Evolutionary conservation across 1,139 yeast species (phyloP), one percentile per base, ranked within the genome.

Genomic region (Debaryomycetaceae sp.): DNA sequence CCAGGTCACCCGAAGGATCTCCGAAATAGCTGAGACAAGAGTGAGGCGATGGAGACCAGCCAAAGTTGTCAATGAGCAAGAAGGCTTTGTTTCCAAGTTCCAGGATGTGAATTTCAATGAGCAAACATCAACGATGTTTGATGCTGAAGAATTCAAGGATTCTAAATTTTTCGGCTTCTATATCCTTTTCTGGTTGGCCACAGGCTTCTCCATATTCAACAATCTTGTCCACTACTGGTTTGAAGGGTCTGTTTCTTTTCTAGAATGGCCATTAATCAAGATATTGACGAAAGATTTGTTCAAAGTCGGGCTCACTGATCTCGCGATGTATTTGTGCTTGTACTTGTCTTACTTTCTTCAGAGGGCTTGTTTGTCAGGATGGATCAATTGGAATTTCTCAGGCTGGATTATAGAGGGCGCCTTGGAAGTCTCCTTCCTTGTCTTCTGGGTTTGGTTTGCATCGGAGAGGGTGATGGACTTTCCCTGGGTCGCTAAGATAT

Each of bases 401-500:
- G 97, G 96, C 1, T 79, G 86, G 81, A 52, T 70, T 5, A 43
- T 86, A 1, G 86, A 84, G 55, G 70, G 78, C 6, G 40, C 75
- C 0, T 86, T 76, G 60, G 91, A 86, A 53, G 47, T 79, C 3
- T 50, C 52, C 0, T 81, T 72, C 54, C 60, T 86, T 14, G 52
- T 66, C 36, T 81, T 76, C 54, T 77, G 74, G 71, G 58, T 81
- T 37, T 62, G 69, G 52, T 69, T 79, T 54, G 80, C 91, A 4
- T 78, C 82, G 38, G 65, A 66, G 38, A 59, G 65, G 45, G 51
- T 51, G 13, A 56, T 66, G 62, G 64, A 72, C 34, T 85, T 75
- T 56, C 88, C 91, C 4, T 91, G 98, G 98, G 84, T 90, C 43
- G 96, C 89, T 5, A 82, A 83, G 57, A 91, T 90, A 37, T 91